phyloP scores from a whole-genome alignment of 2,329 filamentous ascomycete species.

The Penicillium sp. region DNA sequence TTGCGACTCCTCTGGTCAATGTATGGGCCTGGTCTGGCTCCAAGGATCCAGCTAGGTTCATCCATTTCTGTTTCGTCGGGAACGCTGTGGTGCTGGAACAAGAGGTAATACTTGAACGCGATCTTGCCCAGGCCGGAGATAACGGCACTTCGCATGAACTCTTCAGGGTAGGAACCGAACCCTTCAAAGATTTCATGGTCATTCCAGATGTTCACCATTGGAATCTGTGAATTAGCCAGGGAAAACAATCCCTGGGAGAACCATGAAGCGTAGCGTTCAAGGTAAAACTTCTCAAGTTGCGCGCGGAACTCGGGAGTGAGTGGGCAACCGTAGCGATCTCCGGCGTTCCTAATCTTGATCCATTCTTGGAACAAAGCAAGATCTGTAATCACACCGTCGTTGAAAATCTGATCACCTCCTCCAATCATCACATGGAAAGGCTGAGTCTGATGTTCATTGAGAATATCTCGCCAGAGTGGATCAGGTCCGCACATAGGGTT shows the following conservation, averaged over 20 bases:
- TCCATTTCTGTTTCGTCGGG: constrained; percentile 77
- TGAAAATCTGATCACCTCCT: constrained; percentile 96
- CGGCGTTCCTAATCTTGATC: constrained; percentile 78
- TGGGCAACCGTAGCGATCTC: constrained; percentile 77
- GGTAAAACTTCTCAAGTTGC: constrained; percentile 86
- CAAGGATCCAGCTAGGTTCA: constrained; percentile 92
- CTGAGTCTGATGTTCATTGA: constrained; percentile 86
- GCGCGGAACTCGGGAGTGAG: constrained; percentile 84
- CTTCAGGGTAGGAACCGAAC: constrained; percentile 89
- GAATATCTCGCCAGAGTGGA: constrained; percentile 93
- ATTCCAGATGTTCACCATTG: constrained; percentile 98
- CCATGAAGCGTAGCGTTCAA: constrained; percentile 90
- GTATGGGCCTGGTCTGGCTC: constrained; percentile 80
- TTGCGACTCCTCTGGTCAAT: constrained; percentile 86
- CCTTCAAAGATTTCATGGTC: constrained; percentile 93
- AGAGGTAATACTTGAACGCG: constrained; percentile 98
- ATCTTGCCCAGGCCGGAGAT: constrained; percentile 89
- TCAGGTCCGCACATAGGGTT: constrained; percentile 89
- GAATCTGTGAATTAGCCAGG: constrained; percentile 92
- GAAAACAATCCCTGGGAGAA: constrained; percentile 94
- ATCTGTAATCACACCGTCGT: constrained; percentile 79
- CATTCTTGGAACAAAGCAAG: constrained; percentile 81
- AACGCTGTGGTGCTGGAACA: constrained; percentile 96
- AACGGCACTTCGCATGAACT: constrained; percentile 88
- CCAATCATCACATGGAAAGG: constrained; percentile 99